These are phyloP conservation scores for Penicillium antarcticum DNA, from an alignment of 495 filamentous ascomycete genomes.

Conservation along the genomic window DNA sequence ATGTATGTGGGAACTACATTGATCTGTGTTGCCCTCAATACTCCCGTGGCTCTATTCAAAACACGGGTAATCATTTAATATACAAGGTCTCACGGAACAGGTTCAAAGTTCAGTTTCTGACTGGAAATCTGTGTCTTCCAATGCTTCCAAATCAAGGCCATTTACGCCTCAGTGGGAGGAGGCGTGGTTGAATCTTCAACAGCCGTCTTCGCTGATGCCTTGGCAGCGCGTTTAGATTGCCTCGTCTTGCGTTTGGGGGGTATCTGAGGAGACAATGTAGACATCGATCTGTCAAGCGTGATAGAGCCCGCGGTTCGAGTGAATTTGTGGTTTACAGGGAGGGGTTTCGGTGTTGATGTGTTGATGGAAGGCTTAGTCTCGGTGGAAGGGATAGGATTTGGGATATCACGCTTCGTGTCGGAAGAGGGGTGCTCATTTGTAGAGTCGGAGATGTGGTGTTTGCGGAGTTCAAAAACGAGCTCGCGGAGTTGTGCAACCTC, in stretches of 20 bases:
- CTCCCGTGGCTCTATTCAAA: constrained; percentile 3
- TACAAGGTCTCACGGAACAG: not conserved
- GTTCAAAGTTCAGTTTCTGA: not conserved
- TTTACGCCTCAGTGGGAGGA: not conserved
- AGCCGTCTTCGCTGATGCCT: not conserved
- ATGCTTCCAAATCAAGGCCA: not conserved
- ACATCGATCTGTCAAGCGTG: not conserved
- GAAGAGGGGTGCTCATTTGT: constrained; percentile 5
- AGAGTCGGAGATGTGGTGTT: constrained; percentile 17
- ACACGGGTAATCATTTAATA: constrained; percentile 5
- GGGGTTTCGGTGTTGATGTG: not conserved
- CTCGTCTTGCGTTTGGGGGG: not conserved
- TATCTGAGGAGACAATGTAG: not conserved
- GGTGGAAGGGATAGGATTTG: not conserved
- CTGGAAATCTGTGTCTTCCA: too few species aligned
- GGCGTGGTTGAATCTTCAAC: not conserved
- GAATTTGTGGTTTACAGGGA: not conserved
- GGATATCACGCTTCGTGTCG: not conserved
- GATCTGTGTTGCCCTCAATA: not conserved
- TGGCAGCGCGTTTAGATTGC: not conserved
- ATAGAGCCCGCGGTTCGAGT: not conserved
- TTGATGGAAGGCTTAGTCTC: not conserved
- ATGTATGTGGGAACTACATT: not conserved
- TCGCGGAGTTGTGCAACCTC: constrained; percentile 34
- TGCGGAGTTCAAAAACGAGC: constrained; percentile 31